Conservation (phyloP, 2,329 filamentous ascomycete species). For the Drechslerella stenobrocha region DNA sequence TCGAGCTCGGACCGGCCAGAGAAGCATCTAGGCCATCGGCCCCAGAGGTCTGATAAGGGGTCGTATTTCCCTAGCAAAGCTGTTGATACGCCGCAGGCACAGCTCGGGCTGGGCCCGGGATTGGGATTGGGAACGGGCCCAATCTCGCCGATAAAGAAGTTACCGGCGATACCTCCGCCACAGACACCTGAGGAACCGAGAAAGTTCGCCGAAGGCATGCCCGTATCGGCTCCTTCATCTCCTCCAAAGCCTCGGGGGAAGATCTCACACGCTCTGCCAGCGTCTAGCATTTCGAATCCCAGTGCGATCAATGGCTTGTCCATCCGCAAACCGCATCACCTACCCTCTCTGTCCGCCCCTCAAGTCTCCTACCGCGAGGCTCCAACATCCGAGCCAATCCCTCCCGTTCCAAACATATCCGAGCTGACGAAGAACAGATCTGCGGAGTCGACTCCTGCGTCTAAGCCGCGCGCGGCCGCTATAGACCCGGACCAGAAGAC, state of each 20-base stretch:
- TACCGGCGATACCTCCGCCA: conserved; percentile 29
- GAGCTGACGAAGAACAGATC: conserved; percentile 31
- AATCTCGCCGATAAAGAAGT: conserved; percentile 31
- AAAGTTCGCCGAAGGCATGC: conserved; percentile 18
- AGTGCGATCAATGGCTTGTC: conserved; percentile 28
- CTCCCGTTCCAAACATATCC: conserved; percentile 33
- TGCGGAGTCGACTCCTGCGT: conserved; percentile 30
- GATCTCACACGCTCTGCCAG: conserved; percentile 36
- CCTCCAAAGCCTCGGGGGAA: conserved; percentile 35
- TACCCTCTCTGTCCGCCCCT: conserved; percentile 32
- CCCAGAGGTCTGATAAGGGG: conserved; percentile 28
- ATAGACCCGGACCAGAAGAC: conserved; percentile 37
- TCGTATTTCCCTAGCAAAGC: conserved; percentile 42
- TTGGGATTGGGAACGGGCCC: conserved; percentile 3
- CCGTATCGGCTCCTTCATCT: conserved; percentile 42
- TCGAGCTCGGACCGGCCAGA: conserved; percentile 17
- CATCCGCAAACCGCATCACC: conserved; percentile 35
- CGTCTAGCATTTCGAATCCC: conserved; percentile 36
- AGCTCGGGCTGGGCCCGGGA: conserved; percentile 23
- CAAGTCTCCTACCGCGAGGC: conserved; percentile 41
- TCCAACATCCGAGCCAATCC: conserved; percentile 34
- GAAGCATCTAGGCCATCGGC: conserved; percentile 13
- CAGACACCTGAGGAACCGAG: conserved; percentile 39
- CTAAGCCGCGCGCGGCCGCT: conserved; percentile 24
- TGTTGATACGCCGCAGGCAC: conserved; percentile 15